Conservation (phyloP, 2,329 filamentous ascomycete species). For the Penicillium thymicola region DNA sequence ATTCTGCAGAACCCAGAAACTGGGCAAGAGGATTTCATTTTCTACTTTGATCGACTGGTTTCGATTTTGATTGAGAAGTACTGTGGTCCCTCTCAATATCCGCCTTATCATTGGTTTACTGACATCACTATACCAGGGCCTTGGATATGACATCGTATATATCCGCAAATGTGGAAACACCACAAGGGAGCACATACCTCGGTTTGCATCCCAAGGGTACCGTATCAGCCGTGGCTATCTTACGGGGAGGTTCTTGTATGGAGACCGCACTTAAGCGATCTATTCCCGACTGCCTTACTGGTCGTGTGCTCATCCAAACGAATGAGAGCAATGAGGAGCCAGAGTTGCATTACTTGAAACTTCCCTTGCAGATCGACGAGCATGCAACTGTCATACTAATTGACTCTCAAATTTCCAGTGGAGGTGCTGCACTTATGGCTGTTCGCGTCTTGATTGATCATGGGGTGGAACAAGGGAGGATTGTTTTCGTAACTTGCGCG, state of each 20-base stretch:
- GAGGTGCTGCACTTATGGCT: slow-evolving; percentile 84
- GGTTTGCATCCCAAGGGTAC: slow-evolving; percentile 70
- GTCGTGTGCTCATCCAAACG: slow-evolving; percentile 86
- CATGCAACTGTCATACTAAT: slow-evolving; percentile 82
- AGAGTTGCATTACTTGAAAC: slow-evolving; percentile 82
- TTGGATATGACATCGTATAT: slow-evolving; percentile 73
- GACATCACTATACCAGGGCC: slow-evolving; percentile 50
- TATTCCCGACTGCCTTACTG: slow-evolving; percentile 87
- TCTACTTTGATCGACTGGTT: slow-evolving; percentile 90
- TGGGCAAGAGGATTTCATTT: slow-evolving; percentile 84
- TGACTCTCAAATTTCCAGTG: slow-evolving; percentile 92
- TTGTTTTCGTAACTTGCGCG: slow-evolving; percentile 90
- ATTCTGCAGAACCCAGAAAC: slow-evolving; percentile 80
- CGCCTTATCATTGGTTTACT: background rate
- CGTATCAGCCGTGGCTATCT: slow-evolving; percentile 79
- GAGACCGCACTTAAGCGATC: slow-evolving; percentile 85
- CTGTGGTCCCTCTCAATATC: background rate
- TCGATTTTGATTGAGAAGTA: slow-evolving; percentile 75
- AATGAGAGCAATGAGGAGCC: slow-evolving; percentile 82
- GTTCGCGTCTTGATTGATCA: slow-evolving; percentile 95
- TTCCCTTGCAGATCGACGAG: slow-evolving; percentile 68
- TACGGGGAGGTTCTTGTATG: slow-evolving; percentile 83
- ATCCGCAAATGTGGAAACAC: slow-evolving; percentile 64
- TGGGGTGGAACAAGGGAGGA: slow-evolving; percentile 76
- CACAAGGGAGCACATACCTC: slow-evolving; percentile 64